A percentile compares a stretch with the other conserved stretches of the same genome.
These are phyloP conservation scores for Lentinula lateritia DNA, from an alignment of 768 basidiomycete genomes.

Conservation along the genomic window DNA sequence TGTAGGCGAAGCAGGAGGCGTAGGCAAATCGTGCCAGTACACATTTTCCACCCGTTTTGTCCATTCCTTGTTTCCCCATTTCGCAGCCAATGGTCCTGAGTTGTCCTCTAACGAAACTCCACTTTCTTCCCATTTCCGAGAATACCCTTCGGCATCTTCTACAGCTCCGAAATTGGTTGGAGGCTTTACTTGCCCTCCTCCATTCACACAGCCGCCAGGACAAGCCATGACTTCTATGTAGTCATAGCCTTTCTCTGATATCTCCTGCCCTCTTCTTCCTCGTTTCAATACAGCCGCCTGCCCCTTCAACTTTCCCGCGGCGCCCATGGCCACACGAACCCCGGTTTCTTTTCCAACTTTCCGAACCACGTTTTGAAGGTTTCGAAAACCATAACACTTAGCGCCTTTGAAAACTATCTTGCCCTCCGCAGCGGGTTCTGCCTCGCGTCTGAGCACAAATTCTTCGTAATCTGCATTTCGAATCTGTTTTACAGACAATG, in stretches of 20 bases:
- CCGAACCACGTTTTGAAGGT: conserved; percentile 93
- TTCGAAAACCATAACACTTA: conserved; percentile 95
- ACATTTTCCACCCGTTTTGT: conserved; percentile 71
- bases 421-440: conserved; percentile 29
- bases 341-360: conserved; percentile 87
- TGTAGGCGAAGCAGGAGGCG: conserved; percentile 31
- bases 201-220: conserved; percentile 95
- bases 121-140: conserved; percentile 56
- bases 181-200: conserved; percentile 81
- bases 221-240: conserved; percentile 99
- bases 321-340: conserved; percentile 64
- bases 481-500: conserved; percentile 48
- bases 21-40: conserved; percentile 62
- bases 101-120: conserved; percentile 36
- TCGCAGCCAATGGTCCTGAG: conserved; percentile 28
- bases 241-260: conserved; percentile 57
- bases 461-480: conserved; percentile 80
- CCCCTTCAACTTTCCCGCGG: conserved; percentile 42
- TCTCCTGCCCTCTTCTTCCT: conserved; percentile 27
- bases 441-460: conserved; percentile 43
- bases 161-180: conserved; percentile 9
- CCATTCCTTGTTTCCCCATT: conserved; percentile 85
- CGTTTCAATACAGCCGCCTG: conserved; percentile 16
- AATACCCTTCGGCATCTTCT: conserved; percentile 57
- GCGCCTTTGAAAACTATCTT: conserved; percentile 85